These are phyloP conservation scores for Solidago caesia DNA, from an alignment of 129 eudicot species.

Conservation along the genomic window DNA sequence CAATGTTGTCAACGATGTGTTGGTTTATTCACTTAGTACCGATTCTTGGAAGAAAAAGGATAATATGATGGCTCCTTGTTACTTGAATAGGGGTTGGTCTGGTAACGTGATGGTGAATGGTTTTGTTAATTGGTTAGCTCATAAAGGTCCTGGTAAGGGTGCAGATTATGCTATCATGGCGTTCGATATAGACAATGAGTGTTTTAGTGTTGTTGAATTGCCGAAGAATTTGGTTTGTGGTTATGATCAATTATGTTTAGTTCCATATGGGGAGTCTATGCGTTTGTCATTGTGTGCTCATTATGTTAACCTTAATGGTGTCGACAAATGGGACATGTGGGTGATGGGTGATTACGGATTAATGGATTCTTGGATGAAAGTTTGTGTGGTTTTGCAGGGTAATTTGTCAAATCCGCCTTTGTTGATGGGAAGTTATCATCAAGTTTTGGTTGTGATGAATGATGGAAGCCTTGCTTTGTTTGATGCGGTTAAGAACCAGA, in stretches of 20 bases:
- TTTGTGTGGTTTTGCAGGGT: slow-evolving; percentile 24
- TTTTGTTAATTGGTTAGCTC: slow-evolving; percentile 49
- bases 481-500: slow-evolving; percentile 30
- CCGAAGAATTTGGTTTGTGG: slow-evolving; percentile 22
- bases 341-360: slow-evolving; percentile 43
- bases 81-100: slow-evolving; percentile 35
- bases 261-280: slow-evolving; percentile 24
- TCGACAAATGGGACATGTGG: slow-evolving; percentile 42
- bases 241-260: slow-evolving; percentile 22
- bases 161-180: slow-evolving; percentile 28
- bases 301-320: slow-evolving; percentile 13
- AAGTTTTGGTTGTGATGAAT: slow-evolving; percentile 31
- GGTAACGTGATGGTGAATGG: slow-evolving; percentile 41
- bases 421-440: slow-evolving; percentile 24
- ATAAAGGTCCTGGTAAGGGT: slow-evolving; percentile 2
- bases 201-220: slow-evolving; percentile 33
- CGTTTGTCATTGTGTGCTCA: slow-evolving; percentile 34
- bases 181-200: slow-evolving; percentile 37
- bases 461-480: slow-evolving; percentile 34
- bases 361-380: slow-evolving; percentile 45
- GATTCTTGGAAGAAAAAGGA: slow-evolving; percentile 41
- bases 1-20: slow-evolving; percentile 10
- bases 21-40: slow-evolving; percentile 29
- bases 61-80: slow-evolving; percentile 31
- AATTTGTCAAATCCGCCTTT: slow-evolving; percentile 31